Base-by-base conservation (phyloP, 2,329 filamentous ascomycete genomes). In the Hypoxylon sp. region DNA sequence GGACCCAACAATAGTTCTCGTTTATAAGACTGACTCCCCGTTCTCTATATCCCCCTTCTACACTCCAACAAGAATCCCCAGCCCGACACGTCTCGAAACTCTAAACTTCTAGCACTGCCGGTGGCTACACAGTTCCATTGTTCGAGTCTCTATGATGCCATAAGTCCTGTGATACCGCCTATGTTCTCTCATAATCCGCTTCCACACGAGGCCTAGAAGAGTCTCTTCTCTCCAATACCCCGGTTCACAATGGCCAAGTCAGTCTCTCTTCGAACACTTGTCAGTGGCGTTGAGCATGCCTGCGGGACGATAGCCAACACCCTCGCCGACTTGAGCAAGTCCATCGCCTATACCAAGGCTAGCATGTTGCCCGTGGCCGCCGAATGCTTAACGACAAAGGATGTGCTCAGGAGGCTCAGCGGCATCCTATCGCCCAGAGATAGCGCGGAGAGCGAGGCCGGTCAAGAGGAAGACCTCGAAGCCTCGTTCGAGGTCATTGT, bases 401-500 rank as follows among this genome's bases (percentile, higher is more conserved):
- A 29, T 26, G 52, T 64, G n/a, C 46, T 64, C 7, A 21, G 21
- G 27, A 56, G 48, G 27, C 31, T 64, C 23, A 40, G 42, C 13
- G n/a, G 41, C 13, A 42, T 55, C 13, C 18, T 58, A 13, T 17
- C 48, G 17, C 55, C 54, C 17, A 31, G 46, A 11, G 42, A 40
- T 9, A 50, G 40, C 15, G 20, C 41, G 0, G 48, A 41, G 4
- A 33, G 31, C 5, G 33, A 55, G 15, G 23, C 17, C 18, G 35
- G 27, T 23, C 11, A 48, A 9, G 49, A 41, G 9, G 49, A 57
- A 7, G 35, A 56, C 7, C 51, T 63, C 6, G 50, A 56, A n/a
- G 35, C 43, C 41, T 65, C 62, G 29, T 65, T 67, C 26, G 60
- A 60, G 37, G 59, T 62, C 20, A 41, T 65, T 18, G 47, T 65